Evolutionary conservation across 1,139 yeast species (phyloP), one percentile per base, ranked within the genome.

Genomic region (Nakaseomyces sp.): DNA sequence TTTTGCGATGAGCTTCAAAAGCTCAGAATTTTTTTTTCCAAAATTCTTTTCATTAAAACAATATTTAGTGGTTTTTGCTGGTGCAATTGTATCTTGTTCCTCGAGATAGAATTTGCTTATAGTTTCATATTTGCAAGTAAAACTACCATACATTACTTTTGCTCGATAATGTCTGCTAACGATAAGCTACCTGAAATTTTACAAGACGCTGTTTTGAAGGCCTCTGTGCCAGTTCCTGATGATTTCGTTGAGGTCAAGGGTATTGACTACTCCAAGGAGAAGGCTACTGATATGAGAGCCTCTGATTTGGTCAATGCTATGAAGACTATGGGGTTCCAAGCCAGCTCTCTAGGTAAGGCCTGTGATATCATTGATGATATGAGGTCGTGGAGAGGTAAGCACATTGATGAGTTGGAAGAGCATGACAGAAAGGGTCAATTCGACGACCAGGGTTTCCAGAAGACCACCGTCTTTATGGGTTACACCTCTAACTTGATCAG

Each of bases 261-360:
- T 44, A 77, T 91, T 41, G 96, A 91, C 65, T 93, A 89, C 66
- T 79, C 89, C 43, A 72, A 79, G 53, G 81, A 83, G 40, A 73
- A 72, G 45, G 79, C 83, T 16, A 72, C 68, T 51, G 78, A 87
- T 64, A 79, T 85, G 76, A 70, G 72, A 42, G 97, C 97, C 22
- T 71, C 73, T 15, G 93, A 86, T 57, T 70, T 91, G 53, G 75
- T 91, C 52, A 71, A 70, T 30, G 77, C 93, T 33, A 91, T 93
- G 98, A 77, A 71, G 55, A 79, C 79, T 39, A 91, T 91, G 96
- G 99, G 99, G n/a, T 93, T 91, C 72, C 99, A 91, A 68, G 98
- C 95, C 5, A 76, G 89, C 16, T 75, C 93, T 2, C 73, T 91
- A 37, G 81, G 88, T 24, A 72, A 79, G 54, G 96, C 96, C 2